Conservation (phyloP, 495 filamentous ascomycete genomes). For the Hyaloscypha variabilis region DNA sequence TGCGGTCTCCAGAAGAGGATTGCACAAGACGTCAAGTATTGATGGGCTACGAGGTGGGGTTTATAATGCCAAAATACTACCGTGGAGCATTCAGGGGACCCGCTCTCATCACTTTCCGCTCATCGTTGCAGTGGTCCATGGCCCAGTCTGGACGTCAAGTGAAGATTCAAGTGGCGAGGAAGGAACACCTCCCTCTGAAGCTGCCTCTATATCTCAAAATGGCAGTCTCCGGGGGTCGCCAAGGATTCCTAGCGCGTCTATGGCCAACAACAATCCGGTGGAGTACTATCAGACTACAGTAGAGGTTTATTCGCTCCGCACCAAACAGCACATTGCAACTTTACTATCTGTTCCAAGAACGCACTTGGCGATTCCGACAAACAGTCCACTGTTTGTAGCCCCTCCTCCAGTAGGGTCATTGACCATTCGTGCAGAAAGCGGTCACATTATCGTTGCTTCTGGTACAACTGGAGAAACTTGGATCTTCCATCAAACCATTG, state of each 20-base stretch:
- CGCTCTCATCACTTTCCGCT: constrained; percentile 53
- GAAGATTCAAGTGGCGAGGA: constrained; percentile 25
- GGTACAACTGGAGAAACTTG: constrained; percentile 85
- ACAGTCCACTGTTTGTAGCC: constrained; percentile 55
- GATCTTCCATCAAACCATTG: constrained; percentile 58
- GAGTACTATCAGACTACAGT: constrained; percentile 76
- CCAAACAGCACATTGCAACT: constrained; percentile 65
- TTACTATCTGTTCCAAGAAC: constrained; percentile 61
- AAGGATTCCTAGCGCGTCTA: constrained; percentile 6
- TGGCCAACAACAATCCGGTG: constrained; percentile 20
- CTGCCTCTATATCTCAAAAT: constrained; percentile 22
- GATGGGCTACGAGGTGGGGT: constrained; percentile 80
- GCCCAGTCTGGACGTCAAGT: constrained; percentile 54
- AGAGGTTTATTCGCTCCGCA: constrained; percentile 79
- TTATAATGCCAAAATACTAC: constrained; percentile 76
- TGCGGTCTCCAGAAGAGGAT: constrained; percentile 65
- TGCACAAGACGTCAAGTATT: constrained; percentile 66
- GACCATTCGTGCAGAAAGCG: constrained; percentile 66
- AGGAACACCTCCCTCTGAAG: constrained; percentile 23
- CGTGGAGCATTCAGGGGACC: constrained; percentile 46
- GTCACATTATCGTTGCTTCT: constrained; percentile 71
- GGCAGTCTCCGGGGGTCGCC: constrained; percentile 29
- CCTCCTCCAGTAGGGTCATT: constrained; percentile 72
- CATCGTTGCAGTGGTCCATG: constrained; percentile 76
- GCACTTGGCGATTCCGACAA: constrained; percentile 47